Conservation (phyloP, 2,329 filamentous ascomycete species). For the Leptosphaerulina australis region DNA sequence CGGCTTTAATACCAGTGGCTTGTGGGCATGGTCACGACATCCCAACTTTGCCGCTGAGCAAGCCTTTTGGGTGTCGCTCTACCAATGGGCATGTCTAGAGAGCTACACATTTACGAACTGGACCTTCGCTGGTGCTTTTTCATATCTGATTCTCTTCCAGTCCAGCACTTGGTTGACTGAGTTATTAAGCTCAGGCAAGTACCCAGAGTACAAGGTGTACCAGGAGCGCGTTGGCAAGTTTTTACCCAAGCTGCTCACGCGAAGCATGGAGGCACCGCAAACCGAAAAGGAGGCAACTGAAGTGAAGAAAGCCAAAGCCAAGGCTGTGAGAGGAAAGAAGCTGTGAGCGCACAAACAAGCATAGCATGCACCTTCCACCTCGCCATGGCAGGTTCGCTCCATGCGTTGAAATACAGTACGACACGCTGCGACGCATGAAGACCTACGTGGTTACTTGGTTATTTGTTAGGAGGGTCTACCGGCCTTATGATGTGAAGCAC, state of each 20-base stretch:
- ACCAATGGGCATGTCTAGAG: conserved; percentile 83
- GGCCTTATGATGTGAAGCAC: too few species aligned
- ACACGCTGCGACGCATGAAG: too few species aligned
- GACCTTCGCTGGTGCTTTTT: conserved; percentile 71
- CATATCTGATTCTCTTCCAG: conserved; percentile 82
- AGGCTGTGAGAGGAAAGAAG: conserved; percentile 22
- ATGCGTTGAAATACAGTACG: too few species aligned
- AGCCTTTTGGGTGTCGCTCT: conserved; percentile 83
- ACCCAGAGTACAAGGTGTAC: conserved; percentile 85
- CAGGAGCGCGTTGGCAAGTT: conserved; percentile 84
- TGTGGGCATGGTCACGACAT: conserved; percentile 89
- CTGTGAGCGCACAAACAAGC: neutral
- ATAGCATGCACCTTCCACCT: too few species aligned
- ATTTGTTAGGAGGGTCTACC: too few species aligned
- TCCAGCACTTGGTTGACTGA: conserved; percentile 89
- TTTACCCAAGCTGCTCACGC: conserved; percentile 63
- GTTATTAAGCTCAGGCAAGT: conserved; percentile 77
- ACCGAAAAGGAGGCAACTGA: conserved; percentile 32
- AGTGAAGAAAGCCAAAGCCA: conserved; percentile 28
- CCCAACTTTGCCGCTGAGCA: conserved; percentile 96
- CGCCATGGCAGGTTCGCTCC: too few species aligned
- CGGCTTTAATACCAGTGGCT: conserved; percentile 81
- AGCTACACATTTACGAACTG: conserved; percentile 77
- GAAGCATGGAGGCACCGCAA: conserved; percentile 37
- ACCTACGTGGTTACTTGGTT: too few species aligned